Percentiles rank a stretch among this genome's conserved stretches.
Conservation (phyloP, 192 early-diverging fungal genomes). For the Chytriomyces sp. region DNA sequence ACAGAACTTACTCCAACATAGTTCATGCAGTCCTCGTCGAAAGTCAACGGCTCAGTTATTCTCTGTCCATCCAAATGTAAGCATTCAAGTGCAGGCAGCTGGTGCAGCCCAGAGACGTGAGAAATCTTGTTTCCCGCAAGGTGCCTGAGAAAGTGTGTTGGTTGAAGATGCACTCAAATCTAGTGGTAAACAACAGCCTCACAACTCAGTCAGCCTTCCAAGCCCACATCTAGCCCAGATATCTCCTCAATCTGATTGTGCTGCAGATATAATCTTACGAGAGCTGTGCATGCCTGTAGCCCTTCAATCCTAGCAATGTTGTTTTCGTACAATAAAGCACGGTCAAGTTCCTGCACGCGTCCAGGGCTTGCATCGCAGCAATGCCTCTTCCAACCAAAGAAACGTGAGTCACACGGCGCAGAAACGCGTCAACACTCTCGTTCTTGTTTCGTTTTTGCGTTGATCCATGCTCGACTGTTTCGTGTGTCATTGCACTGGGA, state of each 20-base stretch:
- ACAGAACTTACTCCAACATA: constrained; percentile 43
- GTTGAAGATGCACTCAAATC: too few species aligned
- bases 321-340: constrained; percentile 64
- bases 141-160: too few species aligned
- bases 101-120: constrained; percentile 36
- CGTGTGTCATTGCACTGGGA: constrained; percentile 37
- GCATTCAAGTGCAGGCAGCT: constrained; percentile 45
- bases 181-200: too few species aligned
- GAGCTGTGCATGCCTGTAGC: constrained; percentile 38
- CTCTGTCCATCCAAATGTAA: constrained; percentile 59
- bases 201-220: constrained; percentile 49
- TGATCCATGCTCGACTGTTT: constrained; percentile 45
- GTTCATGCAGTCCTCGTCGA: constrained; percentile 46
- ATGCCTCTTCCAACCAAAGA: constrained; percentile 51
- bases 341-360: constrained; percentile 47
- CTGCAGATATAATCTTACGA: constrained; percentile 55
- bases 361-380: constrained; percentile 48
- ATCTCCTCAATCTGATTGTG: constrained; percentile 58
- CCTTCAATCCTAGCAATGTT: constrained; percentile 49
- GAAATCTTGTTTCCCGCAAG: constrained; percentile 51
- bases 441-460: constrained; percentile 45
- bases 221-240: constrained; percentile 44
- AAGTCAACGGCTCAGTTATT: constrained; percentile 31
- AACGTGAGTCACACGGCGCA: constrained; percentile 52
- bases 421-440: constrained; percentile 49